Evolutionary conservation across 73 alveolate species (phyloP), one percentile per base, ranked within the genome.

Genomic region (Paramecium bursaria): DNA sequence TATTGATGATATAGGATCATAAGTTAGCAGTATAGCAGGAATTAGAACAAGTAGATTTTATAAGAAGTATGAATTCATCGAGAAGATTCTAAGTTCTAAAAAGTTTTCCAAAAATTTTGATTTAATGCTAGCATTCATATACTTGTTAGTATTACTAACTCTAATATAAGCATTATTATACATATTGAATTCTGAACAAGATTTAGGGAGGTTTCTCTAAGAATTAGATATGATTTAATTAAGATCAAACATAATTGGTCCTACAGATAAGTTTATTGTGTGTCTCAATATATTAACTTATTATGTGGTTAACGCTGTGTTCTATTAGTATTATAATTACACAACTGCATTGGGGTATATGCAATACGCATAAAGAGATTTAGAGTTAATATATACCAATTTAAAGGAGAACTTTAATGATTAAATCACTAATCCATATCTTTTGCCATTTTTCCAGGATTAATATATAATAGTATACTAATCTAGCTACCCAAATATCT

Each of bases 21-120:
- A 67, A 27, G 82, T 67, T n/a, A 67, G 82, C 44, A 39, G 60
- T 39, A 67, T 67, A 22, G 82, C 82, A 14, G 82, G 82, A 31
- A 25, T 67, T 0, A 67, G 44, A 47, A 67, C 33, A 39, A 39
- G 60, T 4, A 67, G 44, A 67, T 67, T 39, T 0, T 67, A 35
- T 3, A 67, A 67, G 44, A 67, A 67, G 13, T 67, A 67, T 67
- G 82, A 67, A 11, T 35, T 67, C 33, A 67, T 67, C 7, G 82
- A 67, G 21, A 67, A 42, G 44, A 2, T 67, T 11, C 33, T 42
- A 1, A 33, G 23, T 3, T 67, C 82, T 17, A 67, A 44, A 2
- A 67, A 42, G 22, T 67, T 67, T 67, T 67, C 82, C 4, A 39
- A 19, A 67, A 67, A 67, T 0, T 67, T 67, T 39, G 44, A 67